Conservation (phyloP, 345 rosid genomes). For the Microcos paniculata region DNA sequence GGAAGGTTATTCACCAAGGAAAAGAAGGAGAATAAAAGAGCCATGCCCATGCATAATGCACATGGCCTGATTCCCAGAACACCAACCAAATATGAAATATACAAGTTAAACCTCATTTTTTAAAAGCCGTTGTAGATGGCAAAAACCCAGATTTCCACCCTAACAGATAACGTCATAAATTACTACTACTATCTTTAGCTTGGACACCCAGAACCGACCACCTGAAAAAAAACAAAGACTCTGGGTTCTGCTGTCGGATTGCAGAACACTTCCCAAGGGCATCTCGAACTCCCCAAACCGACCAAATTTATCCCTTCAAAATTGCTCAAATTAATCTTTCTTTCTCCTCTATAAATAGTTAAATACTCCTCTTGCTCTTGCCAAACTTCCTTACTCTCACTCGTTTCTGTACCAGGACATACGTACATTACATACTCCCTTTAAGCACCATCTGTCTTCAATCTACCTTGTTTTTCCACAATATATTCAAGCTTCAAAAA, state of each 20-base stretch:
- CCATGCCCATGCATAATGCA: too few species aligned
- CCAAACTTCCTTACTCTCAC: not conserved
- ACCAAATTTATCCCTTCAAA: not conserved
- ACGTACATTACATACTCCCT: not conserved
- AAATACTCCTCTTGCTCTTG: not conserved
- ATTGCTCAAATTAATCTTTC: not conserved
- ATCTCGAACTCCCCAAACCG: slow-evolving; percentile 13
- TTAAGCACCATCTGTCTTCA: not conserved
- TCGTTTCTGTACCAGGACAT: not conserved
- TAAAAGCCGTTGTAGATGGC: too few species aligned
- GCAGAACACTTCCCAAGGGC: not conserved
- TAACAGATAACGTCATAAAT: too few species aligned
- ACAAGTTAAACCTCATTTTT: too few species aligned
- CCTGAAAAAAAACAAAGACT: not conserved
- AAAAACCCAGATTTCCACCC: too few species aligned
- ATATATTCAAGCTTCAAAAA: not conserved
- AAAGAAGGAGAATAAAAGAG: too few species aligned
- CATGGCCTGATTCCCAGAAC: too few species aligned
- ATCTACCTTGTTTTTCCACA: not conserved
- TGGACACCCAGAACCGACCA: not conserved
- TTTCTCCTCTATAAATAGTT: slow-evolving; percentile 6
- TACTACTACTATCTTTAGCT: not conserved
- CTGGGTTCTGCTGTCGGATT: not conserved
- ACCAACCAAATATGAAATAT: too few species aligned
- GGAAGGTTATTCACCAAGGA: too few species aligned